These are phyloP conservation scores for Saitozyma sp. DNA, from an alignment of 768 basidiomycete genomes.

Conservation along the genomic window DNA sequence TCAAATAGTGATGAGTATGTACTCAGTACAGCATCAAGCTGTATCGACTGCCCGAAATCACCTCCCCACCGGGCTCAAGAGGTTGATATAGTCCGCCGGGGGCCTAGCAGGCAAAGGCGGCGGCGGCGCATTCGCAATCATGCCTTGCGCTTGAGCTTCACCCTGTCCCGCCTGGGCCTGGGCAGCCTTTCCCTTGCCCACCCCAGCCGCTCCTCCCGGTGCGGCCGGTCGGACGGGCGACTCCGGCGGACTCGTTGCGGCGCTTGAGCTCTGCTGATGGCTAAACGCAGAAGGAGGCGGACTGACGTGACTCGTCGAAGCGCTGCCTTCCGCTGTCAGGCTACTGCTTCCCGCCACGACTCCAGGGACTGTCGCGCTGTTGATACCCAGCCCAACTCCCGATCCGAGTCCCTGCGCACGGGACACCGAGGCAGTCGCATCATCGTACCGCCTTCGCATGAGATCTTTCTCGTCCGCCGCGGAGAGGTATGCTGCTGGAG, in stretches of 20 bases:
- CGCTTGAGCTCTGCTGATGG: too few species aligned
- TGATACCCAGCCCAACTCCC: neutral
- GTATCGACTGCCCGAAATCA: too few species aligned
- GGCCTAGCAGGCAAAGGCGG: conserved; percentile 46
- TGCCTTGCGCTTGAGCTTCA: neutral
- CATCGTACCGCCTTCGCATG: conserved; percentile 41
- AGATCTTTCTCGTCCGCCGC: conserved; percentile 47
- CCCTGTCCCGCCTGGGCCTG: neutral
- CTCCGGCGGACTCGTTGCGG: too few species aligned
- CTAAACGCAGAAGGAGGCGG: too few species aligned
- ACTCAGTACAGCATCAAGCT: too few species aligned
- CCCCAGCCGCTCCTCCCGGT: neutral
- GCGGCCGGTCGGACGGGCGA: too few species aligned
- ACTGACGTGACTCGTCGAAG: neutral
- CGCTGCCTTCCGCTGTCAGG: too few species aligned
- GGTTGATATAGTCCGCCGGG: conserved; percentile 45
- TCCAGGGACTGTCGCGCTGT: too few species aligned
- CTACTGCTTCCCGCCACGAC: too few species aligned
- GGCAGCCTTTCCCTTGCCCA: neutral
- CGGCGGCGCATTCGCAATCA: conserved; percentile 21
- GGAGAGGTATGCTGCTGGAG: conserved; percentile 16
- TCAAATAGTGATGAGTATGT: too few species aligned
- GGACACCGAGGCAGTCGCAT: conserved; percentile 23
- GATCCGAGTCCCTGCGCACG: neutral
- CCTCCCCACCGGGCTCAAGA: conserved; percentile 32